These are phyloP conservation scores for Tetrapyrgos nigripes DNA, from an alignment of 1,284 basidiomycete species.

Conservation along the genomic window DNA sequence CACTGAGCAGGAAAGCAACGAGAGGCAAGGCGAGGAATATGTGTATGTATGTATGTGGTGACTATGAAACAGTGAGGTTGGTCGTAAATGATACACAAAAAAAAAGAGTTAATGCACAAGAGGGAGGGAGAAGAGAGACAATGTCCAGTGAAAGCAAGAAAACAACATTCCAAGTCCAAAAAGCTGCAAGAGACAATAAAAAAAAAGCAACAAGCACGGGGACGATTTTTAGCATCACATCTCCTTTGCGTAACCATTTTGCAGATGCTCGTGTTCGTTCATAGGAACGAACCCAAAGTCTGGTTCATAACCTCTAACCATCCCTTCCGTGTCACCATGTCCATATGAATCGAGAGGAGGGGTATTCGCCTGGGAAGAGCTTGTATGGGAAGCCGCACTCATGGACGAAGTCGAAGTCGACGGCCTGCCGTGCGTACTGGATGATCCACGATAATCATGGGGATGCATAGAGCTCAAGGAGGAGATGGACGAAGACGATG, in stretches of 20 bases:
- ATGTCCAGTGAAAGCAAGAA: slow-evolving; percentile 15
- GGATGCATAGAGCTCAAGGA: slow-evolving; percentile 10
- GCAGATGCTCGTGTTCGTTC: slow-evolving; percentile 17
- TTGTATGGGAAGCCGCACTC: slow-evolving; percentile 67
- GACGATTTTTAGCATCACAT: slow-evolving; percentile 6
- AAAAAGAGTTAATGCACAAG: slow-evolving; percentile 10
- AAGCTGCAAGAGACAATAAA: slow-evolving; percentile 6
- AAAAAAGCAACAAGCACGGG: not conserved
- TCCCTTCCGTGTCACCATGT: slow-evolving; percentile 24
- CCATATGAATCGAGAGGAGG: slow-evolving; percentile 69
- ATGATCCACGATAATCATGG: not conserved
- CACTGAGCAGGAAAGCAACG: no score
- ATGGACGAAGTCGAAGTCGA: slow-evolving; percentile 15
- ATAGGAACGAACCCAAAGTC: slow-evolving; percentile 23
- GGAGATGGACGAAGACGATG: slow-evolving; percentile 62
- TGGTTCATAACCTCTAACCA: slow-evolving; percentile 19
- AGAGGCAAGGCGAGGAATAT: no score
- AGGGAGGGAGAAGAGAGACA: slow-evolving; percentile 1
- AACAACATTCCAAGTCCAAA: not conserved
- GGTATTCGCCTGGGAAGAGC: slow-evolving; percentile 79
- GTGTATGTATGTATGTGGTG: no score
- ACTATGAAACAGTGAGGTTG: no score
- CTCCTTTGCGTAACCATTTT: slow-evolving; percentile 15
- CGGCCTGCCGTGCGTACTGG: slow-evolving; percentile 9
- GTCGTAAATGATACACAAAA: no score